Percentiles rank a stretch among this genome's conserved stretches.
Conservation (phyloP, 2,329 filamentous ascomycete genomes). For the Knufia fluminis region DNA sequence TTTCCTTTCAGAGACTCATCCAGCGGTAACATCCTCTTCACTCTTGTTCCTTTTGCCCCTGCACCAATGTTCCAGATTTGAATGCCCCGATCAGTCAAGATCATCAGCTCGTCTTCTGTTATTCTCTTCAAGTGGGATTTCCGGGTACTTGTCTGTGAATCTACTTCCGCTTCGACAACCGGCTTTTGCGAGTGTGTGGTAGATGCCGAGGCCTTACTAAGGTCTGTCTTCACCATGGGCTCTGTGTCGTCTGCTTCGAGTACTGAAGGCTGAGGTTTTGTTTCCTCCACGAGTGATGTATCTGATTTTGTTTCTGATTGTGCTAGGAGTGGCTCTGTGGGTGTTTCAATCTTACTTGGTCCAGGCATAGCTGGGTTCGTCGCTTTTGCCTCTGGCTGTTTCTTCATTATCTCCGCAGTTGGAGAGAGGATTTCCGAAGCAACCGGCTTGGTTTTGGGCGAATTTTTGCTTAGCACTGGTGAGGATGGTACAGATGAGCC, state of each 20-base stretch:
- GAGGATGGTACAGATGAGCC: background rate
- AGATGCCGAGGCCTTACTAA: constrained; percentile 2
- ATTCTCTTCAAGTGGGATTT: constrained; percentile 7
- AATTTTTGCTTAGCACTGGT: background rate
- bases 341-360: background rate
- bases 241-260: background rate
- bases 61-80: constrained; percentile 31
- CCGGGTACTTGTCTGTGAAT: background rate
- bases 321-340: too few relatives aligned
- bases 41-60: constrained; percentile 23
- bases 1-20: constrained; percentile 2
- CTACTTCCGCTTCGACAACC: background rate
- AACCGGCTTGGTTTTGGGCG: background rate
- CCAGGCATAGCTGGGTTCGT: background rate
- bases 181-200: too few relatives aligned
- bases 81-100: constrained; percentile 35
- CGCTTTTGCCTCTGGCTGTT: background rate
- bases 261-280: background rate
- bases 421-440: background rate
- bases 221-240: background rate
- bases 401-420: background rate
- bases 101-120: constrained; percentile 32
- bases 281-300: background rate
- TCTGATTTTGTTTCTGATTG: background rate
- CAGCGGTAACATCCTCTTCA: constrained; percentile 2